Evolutionary conservation across 192 early-diverging fungal species (phyloP).

Genomic region (Geranomyces michiganensis): DNA sequence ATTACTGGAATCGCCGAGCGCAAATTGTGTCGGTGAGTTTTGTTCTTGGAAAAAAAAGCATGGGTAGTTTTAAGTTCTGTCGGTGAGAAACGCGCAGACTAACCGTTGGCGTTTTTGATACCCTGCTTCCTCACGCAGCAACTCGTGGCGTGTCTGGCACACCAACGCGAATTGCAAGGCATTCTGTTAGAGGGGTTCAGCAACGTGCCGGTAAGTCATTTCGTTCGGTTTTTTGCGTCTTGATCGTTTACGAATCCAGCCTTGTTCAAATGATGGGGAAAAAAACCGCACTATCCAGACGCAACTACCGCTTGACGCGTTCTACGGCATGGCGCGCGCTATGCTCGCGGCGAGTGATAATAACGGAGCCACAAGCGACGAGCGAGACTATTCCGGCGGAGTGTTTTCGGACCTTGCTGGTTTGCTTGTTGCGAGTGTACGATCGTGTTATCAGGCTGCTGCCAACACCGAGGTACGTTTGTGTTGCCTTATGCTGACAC

Average conservation of each 20-base stretch:
- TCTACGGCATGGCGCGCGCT: conserved; percentile 21
- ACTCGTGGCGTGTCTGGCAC: not conserved
- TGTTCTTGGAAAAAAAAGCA: too few species aligned
- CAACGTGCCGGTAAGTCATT: too few species aligned
- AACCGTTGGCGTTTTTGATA: too few species aligned
- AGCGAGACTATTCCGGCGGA: not conserved
- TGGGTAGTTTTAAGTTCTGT: too few species aligned
- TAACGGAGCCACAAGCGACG: not conserved
- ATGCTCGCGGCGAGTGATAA: not conserved
- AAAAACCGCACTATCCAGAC: too few species aligned
- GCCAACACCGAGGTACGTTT: conserved; percentile 3
- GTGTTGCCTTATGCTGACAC: too few species aligned
- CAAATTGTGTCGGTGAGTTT: not conserved
- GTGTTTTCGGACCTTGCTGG: not conserved
- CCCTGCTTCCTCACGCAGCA: too few species aligned
- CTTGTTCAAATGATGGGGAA: too few species aligned
- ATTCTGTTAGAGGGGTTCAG: not conserved
- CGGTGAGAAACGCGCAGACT: too few species aligned
- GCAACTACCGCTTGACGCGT: conserved; percentile 24
- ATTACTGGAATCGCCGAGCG: conserved; percentile 2
- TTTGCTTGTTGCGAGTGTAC: not conserved
- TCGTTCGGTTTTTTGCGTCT: too few species aligned
- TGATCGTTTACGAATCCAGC: too few species aligned
- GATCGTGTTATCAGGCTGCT: not conserved
- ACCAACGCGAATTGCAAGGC: not conserved